Base-by-base conservation (phyloP, 495 filamentous ascomycete species). In the Penicillium herquei region DNA sequence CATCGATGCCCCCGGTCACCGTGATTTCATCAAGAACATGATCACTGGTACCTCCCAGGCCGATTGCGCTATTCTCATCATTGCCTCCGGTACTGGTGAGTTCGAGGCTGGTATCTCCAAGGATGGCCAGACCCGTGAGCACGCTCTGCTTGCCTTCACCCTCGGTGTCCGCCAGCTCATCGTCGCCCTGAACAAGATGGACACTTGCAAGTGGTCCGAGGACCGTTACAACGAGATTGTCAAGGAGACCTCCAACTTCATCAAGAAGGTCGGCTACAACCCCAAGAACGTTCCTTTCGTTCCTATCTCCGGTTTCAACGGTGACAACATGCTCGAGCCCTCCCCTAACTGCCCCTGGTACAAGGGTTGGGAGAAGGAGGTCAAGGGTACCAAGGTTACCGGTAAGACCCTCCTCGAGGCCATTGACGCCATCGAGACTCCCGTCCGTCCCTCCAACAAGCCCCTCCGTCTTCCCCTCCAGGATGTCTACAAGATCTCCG, bases 21-120 rank as follows among this genome's bases (percentile, higher is more conserved):
- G 94, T 91, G 94, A 98, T 75, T 98, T 98, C 84, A 98, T 98
- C 90, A 98, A 98, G 94, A 97, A 96, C 89, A 98, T 98, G 94
- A 98, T 98, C 84, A 98, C 94, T 82, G 94, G 94, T 89, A 98
- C 94, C 70, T 98, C 94, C 74, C 94, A 97, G 85, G 95, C 95
- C 71, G 94, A 98, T 74, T 98, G 92, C 81, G 94, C 95, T 70
- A 90, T 98, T 79, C 93, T 98, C 85, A 98, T 98, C 83, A 98
- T 98, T 81, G 94, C 93, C 68, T 92, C 94, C 70, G 94, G 94
- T 81, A 96, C 92, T 89, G 94, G 94, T 96, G 94, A 98, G 84
- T 98, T 98, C 86, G 94, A 98, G 87, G 94, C 94, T 88, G 94
- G 94, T 98, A 98, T 98, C 88, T 98, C 94, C 87, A 98, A 98